These are phyloP conservation scores for Herpetospermum pedunculosum DNA, from an alignment of 306 rosid genomes.

Conservation along the genomic window DNA sequence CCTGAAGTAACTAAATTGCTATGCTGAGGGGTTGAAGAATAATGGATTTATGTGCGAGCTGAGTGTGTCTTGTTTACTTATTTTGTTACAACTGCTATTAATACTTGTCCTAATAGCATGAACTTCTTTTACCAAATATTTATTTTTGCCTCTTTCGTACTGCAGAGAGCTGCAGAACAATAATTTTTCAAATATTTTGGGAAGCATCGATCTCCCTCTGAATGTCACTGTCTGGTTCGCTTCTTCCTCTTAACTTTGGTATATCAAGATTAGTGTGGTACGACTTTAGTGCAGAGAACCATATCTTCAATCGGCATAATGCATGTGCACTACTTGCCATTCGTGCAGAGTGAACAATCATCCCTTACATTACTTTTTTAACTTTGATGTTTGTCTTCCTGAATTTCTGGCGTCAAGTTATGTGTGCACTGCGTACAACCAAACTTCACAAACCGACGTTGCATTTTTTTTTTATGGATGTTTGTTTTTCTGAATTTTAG, in stretches of 20 bases:
- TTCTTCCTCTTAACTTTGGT: constrained; percentile 24
- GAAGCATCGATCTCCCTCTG: constrained; percentile 36
- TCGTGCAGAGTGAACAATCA: neutral
- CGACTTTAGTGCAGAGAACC: neutral
- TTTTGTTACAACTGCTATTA: neutral
- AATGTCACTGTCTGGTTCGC: constrained; percentile 67
- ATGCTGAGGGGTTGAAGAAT: neutral
- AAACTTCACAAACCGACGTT: neutral
- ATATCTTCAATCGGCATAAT: neutral
- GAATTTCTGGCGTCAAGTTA: constrained; percentile 60
- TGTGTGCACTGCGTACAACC: neutral
- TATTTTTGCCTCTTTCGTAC: constrained; percentile 16
- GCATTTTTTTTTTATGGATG: neutral
- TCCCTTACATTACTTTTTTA: neutral
- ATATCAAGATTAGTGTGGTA: constrained; percentile 3
- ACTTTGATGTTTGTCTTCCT: no score
- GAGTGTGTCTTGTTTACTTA: neutral
- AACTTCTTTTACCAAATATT: constrained; percentile 9
- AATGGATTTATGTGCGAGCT: neutral
- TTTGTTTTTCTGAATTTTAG: constrained; percentile 29
- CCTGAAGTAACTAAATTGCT: constrained; percentile 12
- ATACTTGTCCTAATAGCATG: neutral
- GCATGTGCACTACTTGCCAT: neutral
- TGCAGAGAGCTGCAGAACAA: constrained; percentile 83
- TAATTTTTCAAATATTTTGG: constrained; percentile 31